These are phyloP conservation scores for Cystobasidium sp. DNA, from an alignment of 1,284 basidiomycete species.

Conservation along the genomic window DNA sequence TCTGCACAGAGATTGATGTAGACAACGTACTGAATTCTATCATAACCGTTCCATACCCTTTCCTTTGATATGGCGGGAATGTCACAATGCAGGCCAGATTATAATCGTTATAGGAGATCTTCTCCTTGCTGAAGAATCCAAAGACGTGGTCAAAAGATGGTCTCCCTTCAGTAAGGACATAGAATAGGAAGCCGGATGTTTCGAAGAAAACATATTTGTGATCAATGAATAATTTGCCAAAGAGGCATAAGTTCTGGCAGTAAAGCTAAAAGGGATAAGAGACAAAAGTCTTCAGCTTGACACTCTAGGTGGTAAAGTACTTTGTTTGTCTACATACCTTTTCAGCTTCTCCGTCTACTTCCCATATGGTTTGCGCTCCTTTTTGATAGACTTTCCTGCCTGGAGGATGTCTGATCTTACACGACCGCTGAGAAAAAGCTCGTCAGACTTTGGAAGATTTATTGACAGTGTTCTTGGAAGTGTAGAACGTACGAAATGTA, in stretches of 20 bases:
- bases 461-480: too few species aligned
- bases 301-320: background rate
- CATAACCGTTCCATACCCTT: slow-evolving; percentile 90
- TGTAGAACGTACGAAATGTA: slow-evolving; percentile 67
- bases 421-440: slow-evolving; percentile 65
- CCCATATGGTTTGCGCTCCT: slow-evolving; percentile 90
- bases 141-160: slow-evolving; percentile 79
- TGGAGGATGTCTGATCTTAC: slow-evolving; percentile 76
- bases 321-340: slow-evolving; percentile 64
- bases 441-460: too few species aligned
- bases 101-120: slow-evolving; percentile 92
- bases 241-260: slow-evolving; percentile 91
- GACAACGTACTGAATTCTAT: slow-evolving; percentile 87
- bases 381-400: slow-evolving; percentile 88
- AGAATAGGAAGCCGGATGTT: slow-evolving; percentile 71
- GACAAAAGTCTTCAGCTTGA: too few species aligned
- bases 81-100: slow-evolving; percentile 97
- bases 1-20: background rate
- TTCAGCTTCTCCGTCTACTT: slow-evolving; percentile 84
- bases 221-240: slow-evolving; percentile 98
- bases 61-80: slow-evolving; percentile 87
- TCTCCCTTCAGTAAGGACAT: slow-evolving; percentile 85
- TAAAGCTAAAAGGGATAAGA: slow-evolving; percentile 68
- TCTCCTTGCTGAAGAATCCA: slow-evolving; percentile 99
- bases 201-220: slow-evolving; percentile 98